These are phyloP conservation scores for Paracoccidioides lutzii DNA, from an alignment of 2,329 filamentous ascomycete species.

Conservation along the genomic window DNA sequence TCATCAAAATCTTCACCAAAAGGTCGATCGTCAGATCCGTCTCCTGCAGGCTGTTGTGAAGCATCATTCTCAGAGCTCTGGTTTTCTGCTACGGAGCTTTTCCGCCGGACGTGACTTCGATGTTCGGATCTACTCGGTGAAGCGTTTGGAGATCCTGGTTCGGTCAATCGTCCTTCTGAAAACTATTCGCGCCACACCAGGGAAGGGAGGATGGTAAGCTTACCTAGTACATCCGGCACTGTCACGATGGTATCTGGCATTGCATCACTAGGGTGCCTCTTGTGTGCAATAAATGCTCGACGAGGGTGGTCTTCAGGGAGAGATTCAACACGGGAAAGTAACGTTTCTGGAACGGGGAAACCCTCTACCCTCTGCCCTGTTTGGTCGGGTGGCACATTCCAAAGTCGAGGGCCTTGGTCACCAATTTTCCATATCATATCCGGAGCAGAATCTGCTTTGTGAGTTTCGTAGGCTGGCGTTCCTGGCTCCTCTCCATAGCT, in stretches of 20 bases:
- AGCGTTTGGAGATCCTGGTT: conserved; percentile 45
- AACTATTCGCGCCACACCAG: conserved; percentile 18
- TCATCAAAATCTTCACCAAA: conserved; percentile 48
- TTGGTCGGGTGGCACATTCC: not conserved
- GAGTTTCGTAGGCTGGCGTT: conserved; percentile 43
- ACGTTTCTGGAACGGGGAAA: conserved; percentile 30
- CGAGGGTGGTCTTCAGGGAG: conserved; percentile 21
- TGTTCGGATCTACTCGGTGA: conserved; percentile 37
- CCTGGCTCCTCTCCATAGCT: conserved; percentile 51
- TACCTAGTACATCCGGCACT: conserved; percentile 43
- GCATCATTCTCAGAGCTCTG: conserved; percentile 35
- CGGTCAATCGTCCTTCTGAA: conserved; percentile 47
- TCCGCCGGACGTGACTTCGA: conserved; percentile 30
- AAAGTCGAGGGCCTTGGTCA: conserved; percentile 10
- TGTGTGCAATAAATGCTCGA: conserved; percentile 20
- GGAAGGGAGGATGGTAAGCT: conserved; percentile 26
- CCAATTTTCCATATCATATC: conserved; percentile 41
- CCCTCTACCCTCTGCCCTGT: not conserved
- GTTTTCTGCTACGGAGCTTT: conserved; percentile 15
- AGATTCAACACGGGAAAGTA: conserved; percentile 33
- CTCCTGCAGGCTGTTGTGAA: conserved; percentile 44
- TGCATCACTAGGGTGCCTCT: conserved; percentile 30
- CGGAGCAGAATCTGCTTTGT: conserved; percentile 46
- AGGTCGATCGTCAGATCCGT: conserved; percentile 40
- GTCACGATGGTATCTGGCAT: conserved; percentile 31